These are phyloP conservation scores for Sporisorium iseilematis-ciliati DNA, from an alignment of 1,284 basidiomycete species.

Conservation along the genomic window DNA sequence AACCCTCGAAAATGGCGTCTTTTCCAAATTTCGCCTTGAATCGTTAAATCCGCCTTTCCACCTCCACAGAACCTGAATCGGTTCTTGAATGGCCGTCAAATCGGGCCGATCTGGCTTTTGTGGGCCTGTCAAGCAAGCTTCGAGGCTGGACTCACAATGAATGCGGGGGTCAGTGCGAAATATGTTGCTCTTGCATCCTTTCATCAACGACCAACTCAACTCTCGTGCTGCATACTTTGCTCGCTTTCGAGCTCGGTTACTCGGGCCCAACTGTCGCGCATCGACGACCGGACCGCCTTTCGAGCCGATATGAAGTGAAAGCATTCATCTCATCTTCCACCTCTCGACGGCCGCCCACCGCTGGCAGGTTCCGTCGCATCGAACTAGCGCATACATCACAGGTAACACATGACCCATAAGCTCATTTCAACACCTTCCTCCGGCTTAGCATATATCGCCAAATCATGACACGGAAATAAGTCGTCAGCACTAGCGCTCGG, in stretches of 20 bases:
- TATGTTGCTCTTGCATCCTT: neutral
- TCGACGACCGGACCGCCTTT: neutral
- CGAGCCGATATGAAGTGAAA: slow-evolving; percentile 1
- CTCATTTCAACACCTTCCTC: neutral
- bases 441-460: neutral
- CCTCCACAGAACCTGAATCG: neutral
- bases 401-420: neutral
- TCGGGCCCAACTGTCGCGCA: neutral
- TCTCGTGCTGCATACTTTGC: neutral
- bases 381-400: neutral
- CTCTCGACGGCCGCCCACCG: neutral
- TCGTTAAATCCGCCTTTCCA: neutral
- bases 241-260: neutral
- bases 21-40: neutral
- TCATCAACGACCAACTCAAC: neutral
- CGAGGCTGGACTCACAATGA: neutral
- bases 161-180: slow-evolving; percentile 2
- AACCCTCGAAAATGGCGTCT: slow-evolving; percentile 2
- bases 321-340: neutral
- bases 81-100: neutral
- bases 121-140: neutral
- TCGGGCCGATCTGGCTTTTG: neutral
- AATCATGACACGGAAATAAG: slow-evolving; percentile 12
- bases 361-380: neutral
- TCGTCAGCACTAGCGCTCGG: slow-evolving; percentile 1